Conservation (phyloP, 2,329 filamentous ascomycete species). For the Arthrinium puccinioides region DNA sequence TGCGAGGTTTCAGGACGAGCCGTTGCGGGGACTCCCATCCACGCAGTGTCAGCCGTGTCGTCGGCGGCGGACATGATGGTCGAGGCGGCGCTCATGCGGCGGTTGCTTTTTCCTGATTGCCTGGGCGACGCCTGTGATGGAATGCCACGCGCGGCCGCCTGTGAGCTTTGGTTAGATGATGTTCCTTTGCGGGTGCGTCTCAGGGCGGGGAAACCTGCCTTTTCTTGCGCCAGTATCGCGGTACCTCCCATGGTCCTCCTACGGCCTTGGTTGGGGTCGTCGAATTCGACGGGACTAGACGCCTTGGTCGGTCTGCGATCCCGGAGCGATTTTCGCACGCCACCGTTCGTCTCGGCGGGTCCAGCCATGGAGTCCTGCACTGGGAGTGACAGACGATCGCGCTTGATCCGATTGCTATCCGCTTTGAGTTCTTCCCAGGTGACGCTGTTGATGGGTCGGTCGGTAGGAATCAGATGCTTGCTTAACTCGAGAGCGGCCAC, state of each 20-base stretch:
- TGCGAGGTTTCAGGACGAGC: conserved; percentile 32
- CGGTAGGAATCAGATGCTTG: conserved; percentile 70
- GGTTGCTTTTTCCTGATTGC: conserved; percentile 25
- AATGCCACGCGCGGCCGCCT: conserved; percentile 27
- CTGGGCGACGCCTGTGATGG: conserved; percentile 19
- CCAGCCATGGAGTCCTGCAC: background rate
- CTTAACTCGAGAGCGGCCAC: conserved; percentile 77
- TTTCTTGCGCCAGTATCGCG: conserved; percentile 36
- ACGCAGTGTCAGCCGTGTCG: conserved; percentile 6
- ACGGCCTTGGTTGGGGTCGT: conserved; percentile 38
- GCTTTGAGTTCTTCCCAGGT: conserved; percentile 71
- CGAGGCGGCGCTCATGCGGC: conserved; percentile 44
- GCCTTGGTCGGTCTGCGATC: conserved; percentile 57
- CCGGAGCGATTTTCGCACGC: conserved; percentile 58
- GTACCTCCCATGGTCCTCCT: conserved; percentile 54
- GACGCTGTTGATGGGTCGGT: conserved; percentile 69
- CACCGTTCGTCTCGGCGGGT: conserved; percentile 4
- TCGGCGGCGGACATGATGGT: conserved; percentile 23
- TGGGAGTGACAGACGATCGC: conserved; percentile 41
- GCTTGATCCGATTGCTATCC: conserved; percentile 54
- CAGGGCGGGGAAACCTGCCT: conserved; percentile 22
- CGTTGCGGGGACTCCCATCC: no score
- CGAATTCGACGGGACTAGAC: conserved; percentile 45
- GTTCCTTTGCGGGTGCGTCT: background rate
- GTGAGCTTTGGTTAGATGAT: conserved; percentile 10